These are phyloP conservation scores for Dinochytrium kinnereticum DNA, from an alignment of 371 early-diverging fungal species.

Conservation along the genomic window DNA sequence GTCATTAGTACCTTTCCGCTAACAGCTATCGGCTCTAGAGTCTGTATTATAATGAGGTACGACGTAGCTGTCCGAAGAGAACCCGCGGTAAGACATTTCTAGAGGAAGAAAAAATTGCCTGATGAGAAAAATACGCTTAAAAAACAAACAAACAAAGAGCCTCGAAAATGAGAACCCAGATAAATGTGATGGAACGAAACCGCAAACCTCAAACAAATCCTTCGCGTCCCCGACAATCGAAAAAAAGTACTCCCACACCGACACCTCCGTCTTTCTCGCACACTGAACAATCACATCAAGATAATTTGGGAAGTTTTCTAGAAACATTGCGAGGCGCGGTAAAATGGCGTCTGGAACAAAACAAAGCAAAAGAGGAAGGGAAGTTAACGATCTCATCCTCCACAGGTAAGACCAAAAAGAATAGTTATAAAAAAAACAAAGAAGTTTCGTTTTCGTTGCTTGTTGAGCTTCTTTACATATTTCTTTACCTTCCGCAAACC, in stretches of 20 bases:
- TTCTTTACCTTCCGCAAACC: conserved; percentile 18
- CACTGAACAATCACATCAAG: conserved; percentile 87
- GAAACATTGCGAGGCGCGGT: conserved; percentile 70
- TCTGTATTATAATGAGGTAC: conserved; percentile 84
- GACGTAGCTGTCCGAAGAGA: conserved; percentile 81
- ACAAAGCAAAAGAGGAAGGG: not conserved
- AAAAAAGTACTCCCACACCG: conserved; percentile 88
- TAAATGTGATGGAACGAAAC: too few relatives aligned
- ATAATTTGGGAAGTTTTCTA: conserved; percentile 74
- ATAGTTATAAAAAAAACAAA: too few relatives aligned
- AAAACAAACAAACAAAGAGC: not conserved
- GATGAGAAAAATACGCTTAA: too few relatives aligned
- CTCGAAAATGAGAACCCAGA: too few relatives aligned
- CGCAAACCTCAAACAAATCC: conserved; percentile 80
- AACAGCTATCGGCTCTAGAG: conserved; percentile 72
- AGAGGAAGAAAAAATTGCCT: conserved; percentile 1
- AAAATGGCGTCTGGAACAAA: conserved; percentile 58
- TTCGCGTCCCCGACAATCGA: conserved; percentile 78
- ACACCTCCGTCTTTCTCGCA: conserved; percentile 88
- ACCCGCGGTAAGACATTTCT: conserved; percentile 73
- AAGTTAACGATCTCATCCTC: too few relatives aligned
- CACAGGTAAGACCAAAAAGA: too few relatives aligned
- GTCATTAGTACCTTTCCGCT: conserved; percentile 74
- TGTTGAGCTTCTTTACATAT: too few relatives aligned
- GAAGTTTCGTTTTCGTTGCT: too few relatives aligned